These are phyloP conservation scores for Boeremia lycopersici DNA, from an alignment of 2,329 filamentous ascomycete genomes.

Conservation along the genomic window DNA sequence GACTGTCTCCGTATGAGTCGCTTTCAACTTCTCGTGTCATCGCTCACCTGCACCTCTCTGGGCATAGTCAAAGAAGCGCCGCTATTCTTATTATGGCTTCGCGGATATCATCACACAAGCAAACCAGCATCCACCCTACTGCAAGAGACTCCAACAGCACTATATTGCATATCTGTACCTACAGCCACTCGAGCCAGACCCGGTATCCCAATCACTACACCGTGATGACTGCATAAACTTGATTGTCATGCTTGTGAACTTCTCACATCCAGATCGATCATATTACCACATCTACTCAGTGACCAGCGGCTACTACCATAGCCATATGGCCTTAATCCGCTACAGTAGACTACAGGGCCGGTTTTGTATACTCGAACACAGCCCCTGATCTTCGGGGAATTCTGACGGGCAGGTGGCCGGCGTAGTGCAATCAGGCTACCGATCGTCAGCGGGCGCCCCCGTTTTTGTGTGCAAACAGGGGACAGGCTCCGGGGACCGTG, in stretches of 20 bases:
- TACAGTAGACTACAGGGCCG: constrained; percentile 13
- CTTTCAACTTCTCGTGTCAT: neutral
- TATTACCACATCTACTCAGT: neutral
- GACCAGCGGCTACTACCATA: constrained; percentile 1
- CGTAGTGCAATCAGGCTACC: constrained; percentile 13
- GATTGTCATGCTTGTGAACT: constrained; percentile 13
- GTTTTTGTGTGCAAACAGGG: constrained; percentile 16
- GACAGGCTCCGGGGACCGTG: constrained; percentile 9
- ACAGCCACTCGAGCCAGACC: neutral
- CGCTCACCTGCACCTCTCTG: neutral
- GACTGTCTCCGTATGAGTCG: neutral
- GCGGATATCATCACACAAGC: constrained; percentile 27
- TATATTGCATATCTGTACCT: neutral
- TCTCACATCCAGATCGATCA: neutral
- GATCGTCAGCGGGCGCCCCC: constrained; percentile 22
- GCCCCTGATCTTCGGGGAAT: constrained; percentile 15
- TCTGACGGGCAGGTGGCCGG: constrained; percentile 12
- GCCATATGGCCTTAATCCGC: constrained; percentile 3
- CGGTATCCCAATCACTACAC: constrained; percentile 6
- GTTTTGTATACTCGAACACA: constrained; percentile 3
- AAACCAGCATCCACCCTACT: constrained; percentile 14
- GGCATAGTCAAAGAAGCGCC: neutral
- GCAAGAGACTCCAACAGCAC: neutral
- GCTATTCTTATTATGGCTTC: constrained; percentile 14
- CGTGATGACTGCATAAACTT: constrained; percentile 24